Evolutionary conservation across 192 early-diverging fungal species (phyloP), one percentile per base, ranked within the genome.

Genomic region (Backusella morwellensis): DNA sequence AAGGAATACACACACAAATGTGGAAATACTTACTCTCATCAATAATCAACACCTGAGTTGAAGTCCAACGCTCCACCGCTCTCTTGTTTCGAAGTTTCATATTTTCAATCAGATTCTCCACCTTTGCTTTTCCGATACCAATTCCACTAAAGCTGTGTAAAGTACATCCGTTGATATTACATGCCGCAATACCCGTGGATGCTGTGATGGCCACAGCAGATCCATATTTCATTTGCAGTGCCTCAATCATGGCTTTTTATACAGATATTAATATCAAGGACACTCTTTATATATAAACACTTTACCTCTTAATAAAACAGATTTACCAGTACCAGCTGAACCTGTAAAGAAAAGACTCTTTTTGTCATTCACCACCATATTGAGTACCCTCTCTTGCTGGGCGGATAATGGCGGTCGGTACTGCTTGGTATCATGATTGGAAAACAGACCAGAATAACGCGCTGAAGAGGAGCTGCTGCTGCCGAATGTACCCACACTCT

Each of bases 131-230:
- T 6, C 91, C 93, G 19, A 88, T 41, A 7, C 94, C 94, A 44
- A 94, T 89, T 21, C 90, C 89, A 0, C 88, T 80, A 78, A 94
- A 94, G 71, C 90, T 90, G 72, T 95, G 93, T 42, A 95, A 82
- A 1, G 94, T 95, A 21, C 82, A 87, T 7, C 94, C 94, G 63
- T 88, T 86, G 66, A 95, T 90, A 68, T 95, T 91, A 72, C 92
- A 90, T 23, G 94, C 94, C 7, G 94, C 94, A 78, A 95, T 94
- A 23, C 94, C 94, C 9, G 94, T 95, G 2, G 93, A 89, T 4
- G 94, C 94, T 5, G 90, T 92, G 4, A 92, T 86, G 3, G 88
- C 87, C 0, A 93, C 80, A 15, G 66, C 73, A 41, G 83, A 76
- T 11, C 72, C 69, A 73, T 78, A 52, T 75, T 77, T 85, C 26